Percentiles rank a stretch among this genome's conserved stretches.
These are phyloP conservation scores for Gaultheria prostrata DNA, from an alignment of 148 eudicot genomes.

Conservation along the genomic window DNA sequence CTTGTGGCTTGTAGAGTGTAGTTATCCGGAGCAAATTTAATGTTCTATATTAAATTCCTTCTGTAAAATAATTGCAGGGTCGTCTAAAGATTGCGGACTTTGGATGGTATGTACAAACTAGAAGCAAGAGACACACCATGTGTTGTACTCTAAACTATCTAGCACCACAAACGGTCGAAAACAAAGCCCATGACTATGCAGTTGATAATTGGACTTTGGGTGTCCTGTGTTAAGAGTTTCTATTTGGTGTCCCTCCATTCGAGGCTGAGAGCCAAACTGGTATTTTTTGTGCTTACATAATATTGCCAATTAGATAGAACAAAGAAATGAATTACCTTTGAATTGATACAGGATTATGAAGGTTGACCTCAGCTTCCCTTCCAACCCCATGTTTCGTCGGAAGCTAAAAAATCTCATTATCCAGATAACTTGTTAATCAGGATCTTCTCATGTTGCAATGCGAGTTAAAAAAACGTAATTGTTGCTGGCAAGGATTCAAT, in stretches of 20 bases:
- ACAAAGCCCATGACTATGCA: constrained; percentile 79
- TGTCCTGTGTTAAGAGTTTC: constrained; percentile 78
- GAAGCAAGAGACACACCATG: constrained; percentile 75
- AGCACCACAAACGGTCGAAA: constrained; percentile 96
- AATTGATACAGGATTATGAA: constrained; percentile 52
- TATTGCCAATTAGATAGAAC: not conserved
- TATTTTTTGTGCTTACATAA: not conserved
- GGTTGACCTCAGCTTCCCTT: constrained; percentile 75
- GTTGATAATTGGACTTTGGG: constrained; percentile 96
- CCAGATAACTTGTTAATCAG: constrained; percentile 34
- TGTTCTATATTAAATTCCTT: not conserved
- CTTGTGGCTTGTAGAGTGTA: not conserved
- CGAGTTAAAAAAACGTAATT: not conserved
- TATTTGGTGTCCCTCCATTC: constrained; percentile 86
- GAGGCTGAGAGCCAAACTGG: constrained; percentile 79
- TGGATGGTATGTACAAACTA: constrained; percentile 90
- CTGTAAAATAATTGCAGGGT: constrained; percentile 40
- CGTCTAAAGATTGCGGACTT: constrained; percentile 88
- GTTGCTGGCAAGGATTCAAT: not conserved
- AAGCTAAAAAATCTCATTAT: constrained; percentile 75
- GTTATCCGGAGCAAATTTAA: not conserved
- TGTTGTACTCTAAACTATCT: constrained; percentile 92
- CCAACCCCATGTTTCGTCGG: constrained; percentile 55
- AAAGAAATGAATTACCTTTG: not conserved
- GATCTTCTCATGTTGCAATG: not conserved